Evolutionary conservation across 768 basidiomycete genomes (phyloP).

Genomic region (Suillus decipiens): DNA sequence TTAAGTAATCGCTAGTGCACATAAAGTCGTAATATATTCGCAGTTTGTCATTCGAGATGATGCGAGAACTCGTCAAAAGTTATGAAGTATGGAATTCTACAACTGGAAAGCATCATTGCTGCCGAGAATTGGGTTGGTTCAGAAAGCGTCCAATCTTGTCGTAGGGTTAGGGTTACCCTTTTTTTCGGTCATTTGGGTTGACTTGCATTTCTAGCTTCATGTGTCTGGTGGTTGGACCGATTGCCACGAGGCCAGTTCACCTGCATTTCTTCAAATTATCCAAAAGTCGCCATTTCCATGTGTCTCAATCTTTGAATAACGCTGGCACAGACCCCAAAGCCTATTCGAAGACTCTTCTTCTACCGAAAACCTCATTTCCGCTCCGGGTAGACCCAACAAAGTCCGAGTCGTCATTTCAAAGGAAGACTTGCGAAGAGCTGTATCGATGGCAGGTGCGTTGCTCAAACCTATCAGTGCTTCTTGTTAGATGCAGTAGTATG

Average conservation of each 20-base stretch:
- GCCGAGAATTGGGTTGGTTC: too few species aligned
- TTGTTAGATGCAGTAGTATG: constrained; percentile 1
- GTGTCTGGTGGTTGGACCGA: constrained; percentile 1
- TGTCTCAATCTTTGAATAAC: neutral
- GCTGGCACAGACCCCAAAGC: constrained; percentile 30
- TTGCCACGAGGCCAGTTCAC: constrained; percentile 1
- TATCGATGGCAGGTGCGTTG: constrained; percentile 76
- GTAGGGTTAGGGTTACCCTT: constrained; percentile 3
- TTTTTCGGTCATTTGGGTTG: neutral
- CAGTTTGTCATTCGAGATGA: neutral
- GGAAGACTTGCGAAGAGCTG: constrained; percentile 68
- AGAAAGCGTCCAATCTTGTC: neutral
- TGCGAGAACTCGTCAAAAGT: neutral
- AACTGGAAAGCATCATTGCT: too few species aligned
- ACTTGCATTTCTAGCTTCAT: neutral
- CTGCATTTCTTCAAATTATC: neutral
- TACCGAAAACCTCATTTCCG: constrained; percentile 83
- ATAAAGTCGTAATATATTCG: neutral
- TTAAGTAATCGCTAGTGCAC: too few species aligned
- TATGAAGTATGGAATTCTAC: neutral
- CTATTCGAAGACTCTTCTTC: constrained; percentile 65
- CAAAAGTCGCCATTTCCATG: neutral
- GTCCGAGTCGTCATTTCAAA: constrained; percentile 57
- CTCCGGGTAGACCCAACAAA: constrained; percentile 67
- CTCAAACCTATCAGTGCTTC: neutral